These are phyloP conservation scores for Glebionis coronaria DNA, from an alignment of 129 eudicot genomes.

Conservation along the genomic window DNA sequence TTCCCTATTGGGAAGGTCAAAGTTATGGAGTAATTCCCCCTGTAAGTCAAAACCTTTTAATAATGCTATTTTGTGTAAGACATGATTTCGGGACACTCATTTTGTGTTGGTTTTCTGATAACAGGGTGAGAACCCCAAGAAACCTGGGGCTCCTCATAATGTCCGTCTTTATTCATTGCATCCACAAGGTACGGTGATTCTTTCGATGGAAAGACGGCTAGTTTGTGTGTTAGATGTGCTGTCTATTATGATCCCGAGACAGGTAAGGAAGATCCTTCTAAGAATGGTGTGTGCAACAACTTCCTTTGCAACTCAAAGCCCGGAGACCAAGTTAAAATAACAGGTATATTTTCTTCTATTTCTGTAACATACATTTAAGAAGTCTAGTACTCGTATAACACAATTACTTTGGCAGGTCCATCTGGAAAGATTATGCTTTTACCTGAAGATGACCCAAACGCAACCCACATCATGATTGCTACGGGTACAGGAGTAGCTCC, in stretches of 20 bases:
- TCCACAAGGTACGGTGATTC: conserved; percentile 92
- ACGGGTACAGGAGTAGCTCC: conserved; percentile 99
- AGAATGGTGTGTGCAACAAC: conserved; percentile 92
- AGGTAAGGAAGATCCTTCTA: conserved; percentile 89
- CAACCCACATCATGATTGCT: conserved; percentile 96
- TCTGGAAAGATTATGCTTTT: conserved; percentile 95
- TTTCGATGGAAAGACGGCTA: conserved; percentile 92
- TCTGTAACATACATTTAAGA: not conserved
- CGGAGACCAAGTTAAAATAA: conserved; percentile 80
- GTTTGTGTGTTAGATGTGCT: conserved; percentile 93
- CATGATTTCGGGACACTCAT: not conserved
- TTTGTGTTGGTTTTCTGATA: not conserved
- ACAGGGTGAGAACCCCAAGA: conserved; percentile 29
- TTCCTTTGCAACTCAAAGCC: conserved; percentile 93
- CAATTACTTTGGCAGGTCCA: conserved; percentile 55
- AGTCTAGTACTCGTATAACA: not conserved
- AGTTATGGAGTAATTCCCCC: no score
- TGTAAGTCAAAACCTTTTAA: conserved; percentile 50
- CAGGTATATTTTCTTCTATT: conserved; percentile 42
- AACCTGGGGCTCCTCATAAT: not conserved
- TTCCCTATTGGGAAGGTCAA: no score
- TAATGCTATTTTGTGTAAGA: not conserved
- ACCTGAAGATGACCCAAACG: conserved; percentile 82
- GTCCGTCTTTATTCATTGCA: conserved; percentile 69
- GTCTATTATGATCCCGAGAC: conserved; percentile 94